Percentiles rank a stretch among this genome's conserved stretches.
These are phyloP conservation scores for Ascomycota sp. DNA, from an alignment of 2,329 filamentous ascomycete genomes.

Conservation along the genomic window DNA sequence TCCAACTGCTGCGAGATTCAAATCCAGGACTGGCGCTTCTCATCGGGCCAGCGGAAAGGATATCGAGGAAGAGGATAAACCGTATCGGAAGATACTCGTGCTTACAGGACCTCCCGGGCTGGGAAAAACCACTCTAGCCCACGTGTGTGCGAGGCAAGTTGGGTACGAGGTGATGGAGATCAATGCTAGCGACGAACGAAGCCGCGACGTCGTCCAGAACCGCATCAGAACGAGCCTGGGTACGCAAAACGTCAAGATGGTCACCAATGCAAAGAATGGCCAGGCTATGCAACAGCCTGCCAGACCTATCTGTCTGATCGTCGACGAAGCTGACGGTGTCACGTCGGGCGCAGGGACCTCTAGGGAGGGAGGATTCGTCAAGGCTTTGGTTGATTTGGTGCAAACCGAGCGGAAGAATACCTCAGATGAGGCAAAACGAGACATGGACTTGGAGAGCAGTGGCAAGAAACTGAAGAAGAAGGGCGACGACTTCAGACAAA, in stretches of 20 bases:
- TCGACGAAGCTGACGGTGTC: constrained; percentile 93
- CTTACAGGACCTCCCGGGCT: constrained; percentile 81
- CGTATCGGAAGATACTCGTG: constrained; percentile 72
- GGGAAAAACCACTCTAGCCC: constrained; percentile 88
- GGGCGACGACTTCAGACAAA: constrained; percentile 67
- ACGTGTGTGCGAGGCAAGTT: constrained; percentile 86
- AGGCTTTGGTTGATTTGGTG: constrained; percentile 80
- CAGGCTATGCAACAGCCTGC: constrained; percentile 44
- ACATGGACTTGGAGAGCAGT: constrained; percentile 3
- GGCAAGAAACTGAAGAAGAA: constrained; percentile 52
- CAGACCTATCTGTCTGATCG: constrained; percentile 76
- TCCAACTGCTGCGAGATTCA: constrained; percentile 50
- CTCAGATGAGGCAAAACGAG: constrained; percentile 9
- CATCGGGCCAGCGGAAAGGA: too few relatives aligned
- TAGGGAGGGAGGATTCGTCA: constrained; percentile 87
- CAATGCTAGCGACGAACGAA: constrained; percentile 92
- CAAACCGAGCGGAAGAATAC: constrained; percentile 66
- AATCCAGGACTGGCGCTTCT: too few relatives aligned
- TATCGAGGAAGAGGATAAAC: constrained; percentile 44
- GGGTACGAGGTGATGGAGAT: constrained; percentile 95
- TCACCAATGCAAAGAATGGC: constrained; percentile 38
- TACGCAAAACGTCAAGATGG: constrained; percentile 77
- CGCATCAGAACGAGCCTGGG: constrained; percentile 80
- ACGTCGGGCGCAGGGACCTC: constrained; percentile 57
- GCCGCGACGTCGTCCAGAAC: constrained; percentile 71